phyloP scores from a whole-genome alignment of 2,329 filamentous ascomycete species.

The Colletotrichum melonis region DNA sequence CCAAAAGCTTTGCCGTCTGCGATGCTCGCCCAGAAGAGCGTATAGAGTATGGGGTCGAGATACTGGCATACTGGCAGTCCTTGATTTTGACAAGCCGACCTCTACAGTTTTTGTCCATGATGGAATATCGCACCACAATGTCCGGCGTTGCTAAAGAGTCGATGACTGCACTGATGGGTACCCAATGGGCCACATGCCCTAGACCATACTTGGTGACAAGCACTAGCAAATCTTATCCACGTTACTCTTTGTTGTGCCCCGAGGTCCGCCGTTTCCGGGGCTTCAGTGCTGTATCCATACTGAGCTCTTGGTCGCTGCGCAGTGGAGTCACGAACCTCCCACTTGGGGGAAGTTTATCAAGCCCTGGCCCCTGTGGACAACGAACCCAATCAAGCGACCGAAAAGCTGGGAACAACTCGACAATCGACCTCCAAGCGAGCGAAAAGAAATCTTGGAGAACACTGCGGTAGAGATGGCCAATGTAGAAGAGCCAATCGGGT shows the following conservation, averaged over 20 bases:
- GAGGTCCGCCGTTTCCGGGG: neutral
- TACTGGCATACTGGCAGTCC: neutral
- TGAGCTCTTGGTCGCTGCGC: neutral
- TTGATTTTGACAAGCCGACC: neutral
- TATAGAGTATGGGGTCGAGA: neutral
- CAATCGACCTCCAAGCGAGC: neutral
- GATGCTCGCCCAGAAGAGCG: neutral
- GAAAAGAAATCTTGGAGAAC: neutral
- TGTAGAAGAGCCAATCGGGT: neutral
- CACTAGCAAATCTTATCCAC: neutral
- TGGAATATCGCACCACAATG: too few species aligned
- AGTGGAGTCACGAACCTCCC: neutral
- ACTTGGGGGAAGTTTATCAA: slow-evolving; percentile 26
- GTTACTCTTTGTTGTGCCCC: neutral
- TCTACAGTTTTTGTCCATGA: neutral
- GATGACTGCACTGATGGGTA: neutral
- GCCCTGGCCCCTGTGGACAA: slow-evolving; percentile 12
- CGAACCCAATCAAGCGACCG: slow-evolving; percentile 13
- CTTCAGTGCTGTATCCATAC: neutral
- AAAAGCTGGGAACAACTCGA: neutral
- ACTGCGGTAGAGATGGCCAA: neutral
- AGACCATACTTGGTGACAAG: neutral
- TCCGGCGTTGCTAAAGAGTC: neutral
- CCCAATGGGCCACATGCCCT: neutral
- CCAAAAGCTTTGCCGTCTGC: neutral